Evolutionary conservation across 192 early-diverging fungal genomes (phyloP), one percentile per base, ranked within the genome.

Genomic region (Coemansia sp.): DNA sequence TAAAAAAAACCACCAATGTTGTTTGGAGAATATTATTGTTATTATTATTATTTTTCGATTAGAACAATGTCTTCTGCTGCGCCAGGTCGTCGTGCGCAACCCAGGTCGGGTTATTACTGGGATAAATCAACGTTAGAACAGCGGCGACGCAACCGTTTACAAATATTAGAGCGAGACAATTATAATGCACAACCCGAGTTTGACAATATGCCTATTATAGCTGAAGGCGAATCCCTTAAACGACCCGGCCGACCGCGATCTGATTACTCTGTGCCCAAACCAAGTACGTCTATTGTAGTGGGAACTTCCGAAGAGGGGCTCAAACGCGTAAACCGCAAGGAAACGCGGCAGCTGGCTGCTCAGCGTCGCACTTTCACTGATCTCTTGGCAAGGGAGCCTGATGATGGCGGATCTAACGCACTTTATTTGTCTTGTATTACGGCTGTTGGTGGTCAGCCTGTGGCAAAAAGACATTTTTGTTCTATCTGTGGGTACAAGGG

Each of bases 401-500:
- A 76, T 3, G 14, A 17, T 7, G 42, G 14, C 6, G 65, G 58
- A 4, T 21, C 4, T 4, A 66, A 50, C 16, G 28, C 47, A 37
- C 67, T 62, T 11, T 66, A 75, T 28, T 40, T 76, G 59, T 58
- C 71, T 0, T 76, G 79, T 42, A 50, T 67, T 26, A 38, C 73
- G 9, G 77, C 77, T 3, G 69, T 77, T 47, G 76, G 69, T 2
- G 81, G 82, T 0, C 80, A 80, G 44, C 47, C 42, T 3, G 75
- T 80, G 35, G 79, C 85, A 6, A 58, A 62, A 30, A 68, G 89
- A 19, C 72, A 82, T 28, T 91, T 91, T 76, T 91, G 89, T 64
- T 87, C 88, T 0, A 85, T 91, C 0, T 91, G 89, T 63, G 88
- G 89, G 6, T 91, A 87, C 68, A 71, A 70, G 53, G 88, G 89